These are phyloP conservation scores for Neofusicoccum sp. DNA, from an alignment of 2,329 filamentous ascomycete species.

Conservation along the genomic window DNA sequence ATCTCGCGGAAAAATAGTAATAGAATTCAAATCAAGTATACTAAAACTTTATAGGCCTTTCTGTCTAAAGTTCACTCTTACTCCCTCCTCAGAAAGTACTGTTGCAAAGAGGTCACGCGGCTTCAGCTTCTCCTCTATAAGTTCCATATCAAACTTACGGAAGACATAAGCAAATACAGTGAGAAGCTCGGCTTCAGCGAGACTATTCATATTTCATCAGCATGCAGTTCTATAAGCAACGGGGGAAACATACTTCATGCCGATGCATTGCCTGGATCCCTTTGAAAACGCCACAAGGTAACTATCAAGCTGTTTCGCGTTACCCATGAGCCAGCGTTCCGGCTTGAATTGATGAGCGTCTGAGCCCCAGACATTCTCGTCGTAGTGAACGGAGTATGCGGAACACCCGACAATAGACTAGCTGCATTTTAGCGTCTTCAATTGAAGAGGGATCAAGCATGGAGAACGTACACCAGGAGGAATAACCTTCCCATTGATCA, in stretches of 20 bases:
- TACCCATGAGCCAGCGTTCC: conserved; percentile 36
- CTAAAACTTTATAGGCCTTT: no score
- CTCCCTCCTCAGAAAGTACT: background rate
- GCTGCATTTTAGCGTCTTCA: background rate
- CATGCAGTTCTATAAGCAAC: no score
- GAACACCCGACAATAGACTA: conserved; percentile 28
- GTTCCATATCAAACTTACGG: background rate
- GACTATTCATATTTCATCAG: background rate
- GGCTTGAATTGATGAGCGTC: conserved; percentile 42
- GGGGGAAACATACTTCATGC: background rate
- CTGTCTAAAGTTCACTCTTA: background rate
- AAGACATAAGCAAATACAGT: background rate
- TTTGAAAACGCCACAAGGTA: background rate
- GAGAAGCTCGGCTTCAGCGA: background rate
- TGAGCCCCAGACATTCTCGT: conserved; percentile 30
- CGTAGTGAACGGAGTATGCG: conserved; percentile 31
- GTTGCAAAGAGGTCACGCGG: background rate
- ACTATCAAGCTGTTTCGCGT: background rate
- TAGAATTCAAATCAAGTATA: no score
- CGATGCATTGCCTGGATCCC: background rate
- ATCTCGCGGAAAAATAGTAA: background rate
- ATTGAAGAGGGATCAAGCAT: background rate
- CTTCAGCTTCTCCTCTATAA: background rate
- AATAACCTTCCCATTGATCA: background rate
- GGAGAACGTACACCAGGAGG: background rate